A percentile compares a stretch with the other conserved stretches of the same genome.
Evolutionary conservation across 1,139 yeast genomes (phyloP).

Genomic region (Citeromyces hawaiiensis): DNA sequence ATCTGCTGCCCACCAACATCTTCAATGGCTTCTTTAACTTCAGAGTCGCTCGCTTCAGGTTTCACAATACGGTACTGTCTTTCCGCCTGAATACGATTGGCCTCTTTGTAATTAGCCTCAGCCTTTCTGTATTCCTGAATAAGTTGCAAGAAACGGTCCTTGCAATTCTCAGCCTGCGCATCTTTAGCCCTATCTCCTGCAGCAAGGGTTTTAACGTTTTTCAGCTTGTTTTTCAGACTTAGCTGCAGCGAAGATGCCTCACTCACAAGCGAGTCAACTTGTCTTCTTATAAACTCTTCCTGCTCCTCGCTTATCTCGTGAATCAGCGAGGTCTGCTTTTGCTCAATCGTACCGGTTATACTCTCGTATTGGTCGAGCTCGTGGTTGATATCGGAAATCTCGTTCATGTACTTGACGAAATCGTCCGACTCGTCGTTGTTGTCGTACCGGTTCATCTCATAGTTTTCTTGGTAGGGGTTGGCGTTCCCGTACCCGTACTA

Average conservation of each 20-base stretch:
- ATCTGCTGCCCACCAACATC: constrained; percentile 82
- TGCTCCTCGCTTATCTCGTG: constrained; percentile 81
- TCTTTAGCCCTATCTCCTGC: constrained; percentile 66
- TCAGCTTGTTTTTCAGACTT: constrained; percentile 63
- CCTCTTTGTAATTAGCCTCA: constrained; percentile 79
- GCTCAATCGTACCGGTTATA: constrained; percentile 65
- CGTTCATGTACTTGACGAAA: constrained; percentile 69
- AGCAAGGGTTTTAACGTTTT: constrained; percentile 62
- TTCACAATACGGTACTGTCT: constrained; percentile 88
- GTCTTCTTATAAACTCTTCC: constrained; percentile 56
- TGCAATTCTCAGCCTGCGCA: constrained; percentile 83
- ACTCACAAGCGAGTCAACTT: constrained; percentile 62
- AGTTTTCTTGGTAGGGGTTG: constrained; percentile 14
- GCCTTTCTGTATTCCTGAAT: constrained; percentile 80
- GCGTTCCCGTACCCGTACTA: constrained; percentile 7
- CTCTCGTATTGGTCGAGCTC: constrained; percentile 72
- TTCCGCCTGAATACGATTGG: constrained; percentile 78
- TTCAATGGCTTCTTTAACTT: constrained; percentile 51
- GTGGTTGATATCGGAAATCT: constrained; percentile 70
- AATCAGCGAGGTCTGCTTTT: constrained; percentile 69
- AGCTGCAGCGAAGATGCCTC: constrained; percentile 75
- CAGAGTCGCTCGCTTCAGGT: constrained; percentile 85
- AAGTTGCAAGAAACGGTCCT: constrained; percentile 72
- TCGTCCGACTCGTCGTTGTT: constrained; percentile 23
- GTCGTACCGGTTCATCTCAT: constrained; percentile 12